These are phyloP conservation scores for Cryoendolithus antarcticus DNA, from an alignment of 2,329 filamentous ascomycete species.

Conservation along the genomic window DNA sequence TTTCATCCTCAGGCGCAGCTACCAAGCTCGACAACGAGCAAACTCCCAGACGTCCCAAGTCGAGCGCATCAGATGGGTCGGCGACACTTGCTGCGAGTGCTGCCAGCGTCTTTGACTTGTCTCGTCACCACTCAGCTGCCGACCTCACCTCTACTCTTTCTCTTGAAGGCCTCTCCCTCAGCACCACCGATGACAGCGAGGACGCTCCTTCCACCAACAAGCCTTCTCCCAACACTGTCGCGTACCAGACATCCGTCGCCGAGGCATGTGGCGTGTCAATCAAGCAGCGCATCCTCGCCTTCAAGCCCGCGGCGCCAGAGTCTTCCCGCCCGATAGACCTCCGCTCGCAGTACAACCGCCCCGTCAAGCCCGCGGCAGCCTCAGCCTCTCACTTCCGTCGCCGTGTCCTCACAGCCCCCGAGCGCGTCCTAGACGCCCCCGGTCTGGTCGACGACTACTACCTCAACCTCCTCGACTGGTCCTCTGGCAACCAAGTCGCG, in stretches of 20 bases:
- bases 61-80: slow-evolving; percentile 57
- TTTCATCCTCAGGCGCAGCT: slow-evolving; percentile 55
- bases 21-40: slow-evolving; percentile 76
- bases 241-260: slow-evolving; percentile 84
- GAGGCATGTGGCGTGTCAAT: slow-evolving; percentile 84
- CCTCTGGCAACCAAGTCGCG: slow-evolving; percentile 91
- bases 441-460: slow-evolving; percentile 98
- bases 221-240: slow-evolving; percentile 73
- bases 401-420: slow-evolving; percentile 84
- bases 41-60: slow-evolving; percentile 49
- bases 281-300: slow-evolving; percentile 90
- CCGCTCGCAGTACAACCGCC: slow-evolving; percentile 94
- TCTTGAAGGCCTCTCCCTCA: slow-evolving; percentile 65
- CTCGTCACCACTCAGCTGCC: slow-evolving; percentile 55
- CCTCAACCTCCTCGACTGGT: slow-evolving; percentile 97
- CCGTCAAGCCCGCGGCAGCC: slow-evolving; percentile 64
- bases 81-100: slow-evolving; percentile 59
- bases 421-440: slow-evolving; percentile 90
- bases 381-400: slow-evolving; percentile 77
- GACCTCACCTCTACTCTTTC: slow-evolving; percentile 45
- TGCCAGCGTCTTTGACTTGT: slow-evolving; percentile 53
- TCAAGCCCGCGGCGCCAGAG: slow-evolving; percentile 96
- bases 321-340: slow-evolving; percentile 97
- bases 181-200: slow-evolving; percentile 59
- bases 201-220: slow-evolving; percentile 49